Base-by-base conservation (phyloP, 2,329 filamentous ascomycete species). In the Trichoderma sp. region DNA sequence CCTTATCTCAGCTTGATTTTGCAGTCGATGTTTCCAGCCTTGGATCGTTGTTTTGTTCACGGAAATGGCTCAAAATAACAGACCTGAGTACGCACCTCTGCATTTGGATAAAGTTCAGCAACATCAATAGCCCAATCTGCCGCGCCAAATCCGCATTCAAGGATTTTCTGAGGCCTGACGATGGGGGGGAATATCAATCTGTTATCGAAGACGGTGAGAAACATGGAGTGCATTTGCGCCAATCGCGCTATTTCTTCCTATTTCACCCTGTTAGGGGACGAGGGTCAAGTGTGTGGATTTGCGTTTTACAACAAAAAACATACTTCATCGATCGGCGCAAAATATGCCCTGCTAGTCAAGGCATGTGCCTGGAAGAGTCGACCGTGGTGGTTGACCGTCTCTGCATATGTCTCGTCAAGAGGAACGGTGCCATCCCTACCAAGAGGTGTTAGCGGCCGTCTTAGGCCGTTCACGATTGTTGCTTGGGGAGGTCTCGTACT, bases 121-220 rank as follows among this genome's bases (percentile, higher is more conserved):
- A 91, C 88, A 27, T 90, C 89, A 37, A 86, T 79, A 25, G 90
- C 89, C 91, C 91, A 93, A 57, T 87, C 82, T 48, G 84, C 90
- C n/a, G 87, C 84, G 48, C 91, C 91, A 77, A 87, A 91, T 0
- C 91, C 91, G 72, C 90, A 92, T 68, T 93, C 91, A 32, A 93
- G 82, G 50, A 93, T 84, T 73, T 84, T 85, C 71, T 81, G 80
- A 27, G 86, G 84, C 32, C 82, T 80, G 53, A 76, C 78, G 58
- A 92, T 80, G 6, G 89, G 89, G n/a, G 90, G 89, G 69, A 93
- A 92, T 73, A 93, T 85, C 29, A 91, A 80, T 71, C 87, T 84
- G 68, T 85, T 80, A 70, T 92, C 89, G 75, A 93, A 92, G 63
- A 90, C 80, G 71, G 79, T 83, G 69, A 81, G 84, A 70, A 92